Evolutionary conservation across 306 rosid genomes (phyloP).

Genomic region (Mimosa bimucronata): DNA sequence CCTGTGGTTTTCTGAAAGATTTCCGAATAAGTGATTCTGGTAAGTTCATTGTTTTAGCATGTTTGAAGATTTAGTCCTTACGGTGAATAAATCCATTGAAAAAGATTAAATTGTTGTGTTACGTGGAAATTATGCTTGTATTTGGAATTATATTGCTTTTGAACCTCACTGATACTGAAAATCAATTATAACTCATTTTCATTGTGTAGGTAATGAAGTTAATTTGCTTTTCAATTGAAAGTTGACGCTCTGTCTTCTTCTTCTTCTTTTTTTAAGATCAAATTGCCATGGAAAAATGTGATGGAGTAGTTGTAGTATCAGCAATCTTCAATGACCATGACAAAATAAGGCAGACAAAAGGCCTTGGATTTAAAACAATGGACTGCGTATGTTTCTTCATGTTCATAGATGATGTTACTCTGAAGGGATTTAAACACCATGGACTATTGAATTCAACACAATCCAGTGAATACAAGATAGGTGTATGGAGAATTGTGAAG

Average conservation of each 20-base stretch:
- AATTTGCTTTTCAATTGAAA: not conserved
- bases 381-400: slow-evolving; percentile 69
- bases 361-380: slow-evolving; percentile 70
- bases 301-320: slow-evolving; percentile 82
- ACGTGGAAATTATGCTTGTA: not conserved
- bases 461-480: slow-evolving; percentile 52
- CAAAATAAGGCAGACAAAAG: slow-evolving; percentile 84
- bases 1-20: slow-evolving; percentile 84
- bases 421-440: slow-evolving; percentile 56
- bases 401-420: slow-evolving; percentile 77
- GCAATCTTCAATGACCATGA: slow-evolving; percentile 96
- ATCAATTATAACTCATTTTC: not conserved
- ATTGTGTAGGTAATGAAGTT: not conserved
- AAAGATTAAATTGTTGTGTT: not conserved
- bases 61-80: not conserved
- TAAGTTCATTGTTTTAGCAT: slow-evolving; percentile 43
- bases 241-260: not conserved
- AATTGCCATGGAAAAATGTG: slow-evolving; percentile 72
- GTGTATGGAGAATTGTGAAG: slow-evolving; percentile 79
- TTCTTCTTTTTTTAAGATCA: slow-evolving; percentile 49
- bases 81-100: too few species aligned
- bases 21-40: slow-evolving; percentile 78
- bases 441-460: slow-evolving; percentile 50
- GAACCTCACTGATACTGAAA: not conserved
- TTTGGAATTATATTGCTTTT: not conserved